phyloP scores from a whole-genome alignment of 306 rosid species.

The Fagus crenata region DNA sequence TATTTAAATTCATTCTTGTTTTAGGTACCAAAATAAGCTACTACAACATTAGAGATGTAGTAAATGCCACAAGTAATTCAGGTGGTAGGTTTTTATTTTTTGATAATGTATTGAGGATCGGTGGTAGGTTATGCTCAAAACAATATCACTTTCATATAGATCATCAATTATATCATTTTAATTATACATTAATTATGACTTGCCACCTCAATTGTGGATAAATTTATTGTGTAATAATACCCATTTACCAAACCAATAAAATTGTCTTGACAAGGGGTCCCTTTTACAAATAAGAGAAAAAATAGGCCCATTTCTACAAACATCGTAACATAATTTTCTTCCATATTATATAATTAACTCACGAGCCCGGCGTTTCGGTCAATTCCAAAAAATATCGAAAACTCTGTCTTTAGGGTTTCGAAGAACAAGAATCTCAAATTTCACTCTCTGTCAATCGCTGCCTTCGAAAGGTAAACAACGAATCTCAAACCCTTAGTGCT shows the following conservation, averaged over 20 bases:
- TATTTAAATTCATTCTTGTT: too few species aligned
- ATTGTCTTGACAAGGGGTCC: not conserved
- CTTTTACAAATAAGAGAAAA: slow-evolving; percentile 10
- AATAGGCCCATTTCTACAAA: slow-evolving; percentile 13
- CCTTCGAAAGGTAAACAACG: slow-evolving; percentile 36
- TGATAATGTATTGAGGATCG: too few species aligned
- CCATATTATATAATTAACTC: not conserved
- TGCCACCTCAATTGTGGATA: too few species aligned
- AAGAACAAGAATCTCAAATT: slow-evolving; percentile 9
- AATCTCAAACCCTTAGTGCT: not conserved
- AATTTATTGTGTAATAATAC: too few species aligned
- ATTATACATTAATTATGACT: too few species aligned
- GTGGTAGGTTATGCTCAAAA: too few species aligned
- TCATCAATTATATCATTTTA: too few species aligned
- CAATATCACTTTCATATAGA: too few species aligned
- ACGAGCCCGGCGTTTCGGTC: slow-evolving; percentile 28
- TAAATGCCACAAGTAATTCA: too few species aligned
- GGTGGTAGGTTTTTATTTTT: too few species aligned
- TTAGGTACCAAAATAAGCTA: too few species aligned
- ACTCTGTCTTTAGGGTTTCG: slow-evolving; percentile 46
- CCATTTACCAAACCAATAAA: not conserved
- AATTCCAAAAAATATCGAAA: slow-evolving; percentile 17
- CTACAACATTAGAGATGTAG: too few species aligned
- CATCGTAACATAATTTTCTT: not conserved
- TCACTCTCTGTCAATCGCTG: not conserved